These are phyloP conservation scores for Pleurotus cornucopiae DNA, from an alignment of 768 basidiomycete genomes.

Conservation along the genomic window DNA sequence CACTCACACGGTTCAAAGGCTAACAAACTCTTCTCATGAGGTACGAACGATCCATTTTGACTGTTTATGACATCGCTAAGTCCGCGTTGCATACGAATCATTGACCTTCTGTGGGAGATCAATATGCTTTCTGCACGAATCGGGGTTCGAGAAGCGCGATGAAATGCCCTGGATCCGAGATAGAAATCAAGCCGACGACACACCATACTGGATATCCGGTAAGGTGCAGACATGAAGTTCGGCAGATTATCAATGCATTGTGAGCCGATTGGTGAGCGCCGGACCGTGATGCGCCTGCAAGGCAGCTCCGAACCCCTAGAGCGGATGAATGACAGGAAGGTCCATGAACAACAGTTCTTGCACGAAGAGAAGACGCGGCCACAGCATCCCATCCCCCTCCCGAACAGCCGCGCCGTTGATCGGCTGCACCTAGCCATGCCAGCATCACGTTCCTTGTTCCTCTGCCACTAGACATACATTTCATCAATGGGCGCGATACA, in stretches of 20 bases:
- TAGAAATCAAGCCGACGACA: conserved; percentile 4
- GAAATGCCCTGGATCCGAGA: not conserved
- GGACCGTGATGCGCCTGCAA: not conserved
- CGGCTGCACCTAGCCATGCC: not conserved
- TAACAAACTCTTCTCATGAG: conserved; percentile 1
- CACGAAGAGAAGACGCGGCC: not conserved
- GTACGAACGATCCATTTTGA: not conserved
- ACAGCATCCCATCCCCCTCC: conserved; percentile 9
- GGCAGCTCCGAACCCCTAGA: not conserved
- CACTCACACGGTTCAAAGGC: conserved; percentile 3
- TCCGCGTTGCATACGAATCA: not conserved
- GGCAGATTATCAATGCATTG: not conserved
- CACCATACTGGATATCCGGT: not conserved
- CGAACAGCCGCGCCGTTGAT: conserved; percentile 4
- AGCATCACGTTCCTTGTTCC: conserved; percentile 1
- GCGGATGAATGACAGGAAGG: not conserved
- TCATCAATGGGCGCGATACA: not conserved
- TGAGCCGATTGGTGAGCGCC: not conserved
- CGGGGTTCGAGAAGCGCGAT: conserved; percentile 5
- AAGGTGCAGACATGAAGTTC: not conserved
- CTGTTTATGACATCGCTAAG: conserved; percentile 9
- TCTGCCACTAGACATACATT: not conserved
- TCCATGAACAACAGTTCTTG: not conserved
- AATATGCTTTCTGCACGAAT: conserved; percentile 3
- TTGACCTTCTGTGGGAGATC: not conserved